Base-by-base conservation (phyloP, 1,284 basidiomycete species). In the Serendipita sp. region DNA sequence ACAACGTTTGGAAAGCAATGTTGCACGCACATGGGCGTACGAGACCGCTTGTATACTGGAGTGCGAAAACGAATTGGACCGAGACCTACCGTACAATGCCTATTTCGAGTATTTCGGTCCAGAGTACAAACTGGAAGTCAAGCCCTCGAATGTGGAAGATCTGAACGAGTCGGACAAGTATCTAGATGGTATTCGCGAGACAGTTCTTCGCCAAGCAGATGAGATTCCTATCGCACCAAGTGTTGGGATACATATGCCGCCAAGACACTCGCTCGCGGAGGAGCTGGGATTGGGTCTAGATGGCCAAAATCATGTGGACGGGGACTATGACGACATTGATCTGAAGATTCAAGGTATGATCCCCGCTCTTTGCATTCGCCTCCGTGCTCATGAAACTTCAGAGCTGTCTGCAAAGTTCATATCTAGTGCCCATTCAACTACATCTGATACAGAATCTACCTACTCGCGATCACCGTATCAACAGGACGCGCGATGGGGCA, bases 61-160 rank as follows among this genome's bases (percentile, higher is more conserved):
- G 1, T 80, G 91, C 58, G 87, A 93, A 70, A 74, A 82, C 44
- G 79, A 80, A 3, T 86, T 98, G 62, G 83, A 90, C 67, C 82
- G 82, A 42, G 86, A 91, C 69, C 73, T 99, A 66, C 95, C 95
- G 0, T 97, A 91, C 83, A 96, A 91, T 73, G 88, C 94, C 69
- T 97, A 93, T 73, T 91, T 97, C 72, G 94, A 98, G 72, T 99
- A 94, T 85, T 99, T 94, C 73, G 95, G 94, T 0, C 96, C 96
- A 12, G 80, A 93, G 64, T 99, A 95, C 75, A 82, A 94, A 68
- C 79, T 99, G 34, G 93, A 97, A 70, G 94, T 99, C 2, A 80
- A 86, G 8, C 80, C 81, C 64, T 98, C 88, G 67, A 97, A 97
- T 71, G 92, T 96, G 86, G 93, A 96, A 66, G 93, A 99, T 72